These are phyloP conservation scores for Coriolopsis trogii DNA, from an alignment of 1,284 basidiomycete species.

Conservation along the genomic window DNA sequence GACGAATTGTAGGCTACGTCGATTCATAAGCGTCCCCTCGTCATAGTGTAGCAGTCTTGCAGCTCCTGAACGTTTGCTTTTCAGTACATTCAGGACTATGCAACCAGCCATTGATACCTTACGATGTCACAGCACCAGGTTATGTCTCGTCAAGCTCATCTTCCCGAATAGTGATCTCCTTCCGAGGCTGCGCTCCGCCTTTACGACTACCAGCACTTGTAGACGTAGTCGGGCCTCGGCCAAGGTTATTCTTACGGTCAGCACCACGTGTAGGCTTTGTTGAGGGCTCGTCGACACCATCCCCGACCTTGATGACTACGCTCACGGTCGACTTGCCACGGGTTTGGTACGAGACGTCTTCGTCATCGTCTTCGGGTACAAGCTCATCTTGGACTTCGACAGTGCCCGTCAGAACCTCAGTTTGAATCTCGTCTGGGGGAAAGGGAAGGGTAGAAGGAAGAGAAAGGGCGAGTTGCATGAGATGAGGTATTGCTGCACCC, in stretches of 20 bases:
- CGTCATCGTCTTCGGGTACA: slow-evolving; percentile 73
- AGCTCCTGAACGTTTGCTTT: too few species aligned
- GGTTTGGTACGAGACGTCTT: slow-evolving; percentile 67
- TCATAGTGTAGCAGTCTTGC: too few species aligned
- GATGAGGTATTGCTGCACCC: slow-evolving; percentile 86
- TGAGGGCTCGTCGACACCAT: slow-evolving; percentile 49
- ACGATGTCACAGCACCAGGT: neutral
- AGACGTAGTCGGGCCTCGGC: neutral
- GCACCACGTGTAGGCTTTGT: slow-evolving; percentile 25
- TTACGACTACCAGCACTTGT: too few species aligned
- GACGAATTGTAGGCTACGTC: too few species aligned
- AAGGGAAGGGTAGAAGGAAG: slow-evolving; percentile 79
- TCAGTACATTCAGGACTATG: too few species aligned
- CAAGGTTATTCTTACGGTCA: slow-evolving; percentile 18
- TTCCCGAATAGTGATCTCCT: slow-evolving; percentile 38
- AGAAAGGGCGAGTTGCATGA: slow-evolving; percentile 71
- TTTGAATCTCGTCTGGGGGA: slow-evolving; percentile 62
- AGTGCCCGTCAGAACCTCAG: slow-evolving; percentile 75
- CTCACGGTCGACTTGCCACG: slow-evolving; percentile 69
- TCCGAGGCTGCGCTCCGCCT: slow-evolving; percentile 12
- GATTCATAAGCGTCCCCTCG: too few species aligned
- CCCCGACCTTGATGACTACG: slow-evolving; percentile 62
- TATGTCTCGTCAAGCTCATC: slow-evolving; percentile 34
- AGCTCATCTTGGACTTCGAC: slow-evolving; percentile 82
- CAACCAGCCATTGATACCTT: neutral